Evolutionary conservation across 331 rosid genomes (phyloP), one percentile per base, ranked within the genome.

Genomic region (Arachis monticola): DNA sequence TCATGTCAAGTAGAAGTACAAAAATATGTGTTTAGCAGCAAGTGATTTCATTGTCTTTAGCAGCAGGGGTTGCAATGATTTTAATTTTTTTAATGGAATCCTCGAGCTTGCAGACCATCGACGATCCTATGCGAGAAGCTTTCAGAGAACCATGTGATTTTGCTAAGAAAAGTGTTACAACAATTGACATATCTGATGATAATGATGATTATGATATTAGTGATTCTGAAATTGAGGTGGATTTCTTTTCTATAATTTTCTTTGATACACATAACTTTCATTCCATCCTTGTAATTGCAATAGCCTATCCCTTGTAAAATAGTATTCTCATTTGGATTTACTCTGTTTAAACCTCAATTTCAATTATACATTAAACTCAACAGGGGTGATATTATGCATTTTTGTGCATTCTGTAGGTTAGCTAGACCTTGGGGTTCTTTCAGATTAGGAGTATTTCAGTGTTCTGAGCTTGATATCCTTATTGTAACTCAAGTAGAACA

Each of bases 41-140:
- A 31, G 65, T 59, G 41, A 30, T 40, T 10, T 32, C 46, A 48
- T 27, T 30, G 11, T 48, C 44, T 47, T 64, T 3, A 5, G n/a
- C 44, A 14, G 6, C 27, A 22, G 27, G 27, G 27, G 27, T 22
- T 22, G 2, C 3, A 30, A 67, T 59, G 8, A 17, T 64, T 11
- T 11, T 5, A 67, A 14, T 0, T 70, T 55, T 70, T 59, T 10
- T 45, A 42, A 5, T 7, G 32, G 9, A 60, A 46, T 47, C 40
- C 31, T 56, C 65, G 63, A 64, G 58, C 38, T 53, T 74, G 63
- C 79, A 65, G 75, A 41, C 9, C 7, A 9, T 17, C 2, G 42
- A 56, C 38, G 73, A 75, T 42, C 31, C 45, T 42, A 1, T 3
- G 2, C 8, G 32, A 11, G 59, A 27, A 22, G 47, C 46, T 75